These are phyloP conservation scores for Pyronema domesticum DNA, from an alignment of 495 filamentous ascomycete species.

Conservation along the genomic window DNA sequence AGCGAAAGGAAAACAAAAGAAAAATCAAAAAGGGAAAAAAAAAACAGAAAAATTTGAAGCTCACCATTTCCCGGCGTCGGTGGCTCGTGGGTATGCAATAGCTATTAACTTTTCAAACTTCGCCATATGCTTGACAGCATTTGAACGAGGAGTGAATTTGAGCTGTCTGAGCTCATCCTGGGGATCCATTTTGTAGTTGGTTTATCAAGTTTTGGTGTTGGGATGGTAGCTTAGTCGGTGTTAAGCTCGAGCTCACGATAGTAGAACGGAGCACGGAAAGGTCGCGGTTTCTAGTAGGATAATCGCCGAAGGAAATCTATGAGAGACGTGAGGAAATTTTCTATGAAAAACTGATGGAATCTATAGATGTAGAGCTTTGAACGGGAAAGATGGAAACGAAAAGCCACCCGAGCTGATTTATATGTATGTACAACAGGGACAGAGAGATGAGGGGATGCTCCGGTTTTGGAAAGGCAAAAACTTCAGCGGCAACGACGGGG, in stretches of 20 bases:
- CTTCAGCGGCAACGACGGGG: background rate
- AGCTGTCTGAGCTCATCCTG: conserved; percentile 15
- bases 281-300: too few relatives aligned
- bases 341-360: background rate
- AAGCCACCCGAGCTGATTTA: background rate
- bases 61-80: conserved; percentile 25
- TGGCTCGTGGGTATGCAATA: conserved; percentile 19
- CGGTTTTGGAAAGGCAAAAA: background rate
- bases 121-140: conserved; percentile 23
- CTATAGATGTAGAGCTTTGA: background rate
- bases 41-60: background rate
- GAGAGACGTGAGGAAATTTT: background rate
- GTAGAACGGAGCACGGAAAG: background rate
- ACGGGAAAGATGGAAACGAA: background rate
- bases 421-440: background rate
- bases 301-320: background rate
- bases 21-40: background rate
- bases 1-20: background rate
- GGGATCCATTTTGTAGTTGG: conserved; percentile 13
- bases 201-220: background rate
- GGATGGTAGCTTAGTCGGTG: background rate
- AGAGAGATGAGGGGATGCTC: too few relatives aligned
- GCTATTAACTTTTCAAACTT: conserved; percentile 18
- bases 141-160: conserved; percentile 21
- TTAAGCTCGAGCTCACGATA: background rate